Evolutionary conservation across 805 yeast genomes (phyloP).

Genomic region (Saturnispora galanensis): DNA sequence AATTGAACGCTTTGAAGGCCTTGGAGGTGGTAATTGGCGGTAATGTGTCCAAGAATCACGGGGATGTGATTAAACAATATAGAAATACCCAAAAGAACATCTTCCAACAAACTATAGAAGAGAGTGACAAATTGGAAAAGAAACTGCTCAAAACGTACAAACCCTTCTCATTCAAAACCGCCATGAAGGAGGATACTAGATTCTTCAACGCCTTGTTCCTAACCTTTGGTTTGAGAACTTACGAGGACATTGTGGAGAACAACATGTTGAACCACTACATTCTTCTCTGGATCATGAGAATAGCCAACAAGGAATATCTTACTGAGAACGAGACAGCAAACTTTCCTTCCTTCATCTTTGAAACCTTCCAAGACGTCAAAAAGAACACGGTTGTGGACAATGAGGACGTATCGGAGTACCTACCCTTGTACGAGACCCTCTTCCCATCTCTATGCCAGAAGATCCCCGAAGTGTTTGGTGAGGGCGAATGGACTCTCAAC

Average conservation of each 20-base stretch:
- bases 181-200: slow-evolving; percentile 30
- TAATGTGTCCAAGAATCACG: slow-evolving; percentile 16
- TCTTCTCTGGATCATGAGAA: slow-evolving; percentile 54
- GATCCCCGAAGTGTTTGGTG: slow-evolving; percentile 33
- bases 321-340: slow-evolving; percentile 24
- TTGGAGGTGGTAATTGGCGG: slow-evolving; percentile 20
- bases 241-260: slow-evolving; percentile 40
- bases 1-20: slow-evolving; percentile 31
- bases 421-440: slow-evolving; percentile 37
- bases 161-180: slow-evolving; percentile 46
- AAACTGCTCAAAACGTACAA: slow-evolving; percentile 34
- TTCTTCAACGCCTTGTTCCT: slow-evolving; percentile 38
- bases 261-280: slow-evolving; percentile 48
- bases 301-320: slow-evolving; percentile 35
- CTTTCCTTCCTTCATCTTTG: slow-evolving; percentile 43
- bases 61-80: slow-evolving; percentile 35
- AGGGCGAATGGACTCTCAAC: slow-evolving; percentile 40
- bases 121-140: slow-evolving; percentile 37
- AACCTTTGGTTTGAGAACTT: slow-evolving; percentile 46
- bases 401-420: slow-evolving; percentile 47
- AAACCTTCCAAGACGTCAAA: slow-evolving; percentile 22
- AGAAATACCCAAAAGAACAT: slow-evolving; percentile 39
- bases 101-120: slow-evolving; percentile 36
- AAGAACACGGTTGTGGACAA: slow-evolving; percentile 30
- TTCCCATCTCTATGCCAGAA: slow-evolving; percentile 43